These are phyloP conservation scores for Paulinella micropora DNA, from an alignment of 78 protist species.

Conservation along the genomic window DNA sequence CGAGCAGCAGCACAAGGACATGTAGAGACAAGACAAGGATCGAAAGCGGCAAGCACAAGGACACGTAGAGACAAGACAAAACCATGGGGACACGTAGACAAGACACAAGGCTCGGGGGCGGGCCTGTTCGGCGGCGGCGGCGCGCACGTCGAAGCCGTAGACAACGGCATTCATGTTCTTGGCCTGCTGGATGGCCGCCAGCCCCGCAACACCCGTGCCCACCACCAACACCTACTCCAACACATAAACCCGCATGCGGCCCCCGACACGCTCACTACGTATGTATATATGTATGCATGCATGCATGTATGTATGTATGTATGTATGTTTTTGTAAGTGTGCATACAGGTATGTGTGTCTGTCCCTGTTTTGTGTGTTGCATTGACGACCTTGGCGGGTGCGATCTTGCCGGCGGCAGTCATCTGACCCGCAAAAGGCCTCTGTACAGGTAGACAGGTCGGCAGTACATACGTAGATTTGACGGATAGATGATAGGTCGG, in stretches of 20 bases:
- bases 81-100: too few relatives aligned
- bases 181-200: constrained; percentile 63
- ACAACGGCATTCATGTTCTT: constrained; percentile 86
- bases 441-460: too few relatives aligned
- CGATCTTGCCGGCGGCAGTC: constrained; percentile 89
- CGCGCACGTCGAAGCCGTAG: constrained; percentile 84
- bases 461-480: too few relatives aligned
- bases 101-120: too few relatives aligned
- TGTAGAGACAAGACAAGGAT: too few relatives aligned
- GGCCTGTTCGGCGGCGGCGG: constrained; percentile 84
- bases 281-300: background rate
- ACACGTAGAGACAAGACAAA: too few relatives aligned
- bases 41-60: too few relatives aligned
- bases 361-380: background rate
- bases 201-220: constrained; percentile 98
- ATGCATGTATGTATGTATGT: background rate
- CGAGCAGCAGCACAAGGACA: too few relatives aligned
- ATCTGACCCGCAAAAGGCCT: constrained; percentile 69
- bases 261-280: too few relatives aligned
- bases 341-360: background rate
- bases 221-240: constrained; percentile 51
- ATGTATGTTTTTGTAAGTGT: background rate
- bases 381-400: constrained; percentile 71
- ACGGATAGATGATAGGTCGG: too few relatives aligned
- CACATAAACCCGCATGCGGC: too few relatives aligned